Evolutionary conservation across 2,329 filamentous ascomycete genomes (phyloP), one percentile per base, ranked within the genome.

Genomic region (Aspergillus quadrilineatus): DNA sequence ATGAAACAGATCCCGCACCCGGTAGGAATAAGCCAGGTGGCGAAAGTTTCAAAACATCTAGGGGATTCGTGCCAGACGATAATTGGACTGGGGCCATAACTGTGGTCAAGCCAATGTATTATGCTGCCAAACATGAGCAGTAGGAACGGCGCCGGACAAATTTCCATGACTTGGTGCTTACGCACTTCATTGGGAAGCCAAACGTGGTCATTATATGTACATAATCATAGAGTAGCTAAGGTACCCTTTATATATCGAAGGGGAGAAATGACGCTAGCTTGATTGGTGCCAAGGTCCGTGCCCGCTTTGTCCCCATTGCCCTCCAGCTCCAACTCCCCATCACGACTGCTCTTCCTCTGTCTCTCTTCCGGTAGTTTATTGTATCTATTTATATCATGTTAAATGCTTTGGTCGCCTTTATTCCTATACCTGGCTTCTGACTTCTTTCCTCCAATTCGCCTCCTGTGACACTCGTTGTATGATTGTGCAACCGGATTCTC

Each of bases 391-490:
- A 39, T 50, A 30, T 43, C 47, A n/a, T 55, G 15, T 52, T 54
- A 34, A 53, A 42, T 53, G 51, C 48, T 53, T 58, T 57, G 55
- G 55, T 53, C 54, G 47, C 52, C 53, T 51, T 50, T 43, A 59
- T 42, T 39, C 34, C 47, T 42, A 36, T 48, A 34, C 44, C 56
- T 32, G 47, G 29, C 43, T 53, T 45, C 41, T 44, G 41, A 42
- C 49, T 55, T 29, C 43, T 17, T 22, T 51, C 47, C 5, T 47
- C 50, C 37, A 45, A 37, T 44, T 41, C 39, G 36, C n/a, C 53
- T 58, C 49, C 50, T 56, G 60, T 62, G 62, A 62, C 60, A 65
- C 60, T 65, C 63, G 60, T 56, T 59, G 39, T 57, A 41, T 37
- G 10, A 37, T 30, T 54, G 46, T 43, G 42, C 57, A 55, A 57